phyloP scores from a whole-genome alignment of 2,329 filamentous ascomycete genomes.

The Pestalotiopsis sp. region DNA sequence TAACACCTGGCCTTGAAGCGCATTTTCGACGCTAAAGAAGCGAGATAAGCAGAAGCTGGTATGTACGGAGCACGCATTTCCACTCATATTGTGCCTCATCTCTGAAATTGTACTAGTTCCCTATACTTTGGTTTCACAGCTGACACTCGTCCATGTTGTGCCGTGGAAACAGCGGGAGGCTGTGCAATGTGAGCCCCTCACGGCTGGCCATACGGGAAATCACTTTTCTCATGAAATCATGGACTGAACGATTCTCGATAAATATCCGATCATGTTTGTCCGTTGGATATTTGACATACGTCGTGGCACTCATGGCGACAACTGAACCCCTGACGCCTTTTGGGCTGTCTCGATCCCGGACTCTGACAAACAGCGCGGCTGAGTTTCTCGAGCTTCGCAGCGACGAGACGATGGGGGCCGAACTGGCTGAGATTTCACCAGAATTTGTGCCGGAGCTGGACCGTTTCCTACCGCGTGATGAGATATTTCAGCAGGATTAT shows the following conservation, averaged over 20 bases:
- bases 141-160: neutral
- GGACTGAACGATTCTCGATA: neutral
- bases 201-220: neutral
- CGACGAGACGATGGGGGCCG: constrained; percentile 14
- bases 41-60: neutral
- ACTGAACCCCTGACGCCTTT: neutral
- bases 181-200: neutral
- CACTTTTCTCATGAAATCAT: neutral
- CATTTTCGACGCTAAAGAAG: neutral
- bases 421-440: constrained; percentile 14
- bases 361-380: constrained; percentile 16
- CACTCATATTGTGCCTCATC: neutral
- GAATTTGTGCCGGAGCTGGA: constrained; percentile 15
- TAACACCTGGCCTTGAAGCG: neutral
- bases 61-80: no score
- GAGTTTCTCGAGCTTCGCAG: constrained; percentile 17
- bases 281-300: neutral
- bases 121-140: neutral
- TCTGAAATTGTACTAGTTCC: neutral
- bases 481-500: constrained; percentile 4
- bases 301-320: neutral
- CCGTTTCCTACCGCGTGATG: neutral
- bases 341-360: neutral
- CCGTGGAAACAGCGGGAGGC: neutral
- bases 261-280: neutral